Base-by-base conservation (phyloP, 768 basidiomycete species). In the Mycena sanguinolenta region DNA sequence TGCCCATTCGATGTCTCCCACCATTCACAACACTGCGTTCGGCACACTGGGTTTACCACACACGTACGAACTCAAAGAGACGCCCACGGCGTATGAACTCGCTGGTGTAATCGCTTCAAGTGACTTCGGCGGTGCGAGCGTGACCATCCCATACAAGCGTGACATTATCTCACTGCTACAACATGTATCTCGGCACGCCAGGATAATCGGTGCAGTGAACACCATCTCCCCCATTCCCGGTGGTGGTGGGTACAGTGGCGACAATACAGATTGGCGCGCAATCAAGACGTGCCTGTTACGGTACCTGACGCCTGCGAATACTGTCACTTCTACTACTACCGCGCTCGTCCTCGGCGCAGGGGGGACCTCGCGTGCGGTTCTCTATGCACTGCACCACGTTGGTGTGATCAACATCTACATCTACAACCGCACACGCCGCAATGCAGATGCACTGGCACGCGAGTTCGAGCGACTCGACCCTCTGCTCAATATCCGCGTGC, bases 261-360 rank as follows among this genome's bases (percentile, higher is more conserved):
- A 95, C 76, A 95, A 95, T 77, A 94, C 94, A 0, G 94, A 95
- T 74, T 95, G 93, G 88, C 81, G 89, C 58, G 93, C 91, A 0
- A 93, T 95, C 74, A 83, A 83, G 21, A 83, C 88, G n/a, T 84
- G 81, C 69, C 80, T 85, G n/a, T 68, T 75, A 21, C 76, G 74
- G 12, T 77, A 79, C 4, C 77, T 81, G 34, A 80, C 83, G 13
- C 78, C 83, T 14, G 79, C 80, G 19, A 69, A 78, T 65, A 67
- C 76, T 66, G 42, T 80, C 76, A 55, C 80, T 25, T 76, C 75
- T 0, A 32, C 66, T n/a, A 78, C 77, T 2, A 84, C 86, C 0
- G 90, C 84, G 19, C 83, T 95, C 69, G 89, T 95, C 59, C 89
- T 95, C 60, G 94, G 94, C 1, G 94, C 93, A 0, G 93, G 94